phyloP scores from a whole-genome alignment of 306 rosid species.

The Vigna mungo region DNA sequence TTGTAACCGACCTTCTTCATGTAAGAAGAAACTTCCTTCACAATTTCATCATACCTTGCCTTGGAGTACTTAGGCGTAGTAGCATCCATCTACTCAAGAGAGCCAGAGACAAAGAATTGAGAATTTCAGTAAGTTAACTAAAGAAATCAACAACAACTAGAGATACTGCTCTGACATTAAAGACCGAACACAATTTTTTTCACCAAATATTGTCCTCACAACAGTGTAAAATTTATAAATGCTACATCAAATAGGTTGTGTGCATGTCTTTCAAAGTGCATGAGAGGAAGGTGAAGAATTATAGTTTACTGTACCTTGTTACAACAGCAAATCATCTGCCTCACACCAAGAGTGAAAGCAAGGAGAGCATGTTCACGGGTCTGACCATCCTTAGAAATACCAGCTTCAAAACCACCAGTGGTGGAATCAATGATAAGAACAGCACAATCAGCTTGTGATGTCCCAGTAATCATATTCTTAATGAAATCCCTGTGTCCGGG shows the following conservation, averaged over 20 bases:
- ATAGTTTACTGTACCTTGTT: slow-evolving; percentile 58
- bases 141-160: too few relatives aligned
- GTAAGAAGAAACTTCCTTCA: slow-evolving; percentile 93
- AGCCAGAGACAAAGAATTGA: neutral
- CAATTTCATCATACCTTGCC: slow-evolving; percentile 87
- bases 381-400: slow-evolving; percentile 96
- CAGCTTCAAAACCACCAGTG: slow-evolving; percentile 95
- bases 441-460: slow-evolving; percentile 93
- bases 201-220: too few relatives aligned
- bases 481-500: slow-evolving; percentile 95
- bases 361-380: slow-evolving; percentile 96
- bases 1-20: slow-evolving; percentile 93
- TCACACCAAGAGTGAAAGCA: slow-evolving; percentile 95
- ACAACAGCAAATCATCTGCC: slow-evolving; percentile 94
- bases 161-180: too few relatives aligned
- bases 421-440: slow-evolving; percentile 92
- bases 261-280: too few relatives aligned
- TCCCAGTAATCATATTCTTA: slow-evolving; percentile 93
- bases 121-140: too few relatives aligned
- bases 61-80: slow-evolving; percentile 90
- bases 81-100: slow-evolving; percentile 75
- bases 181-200: too few relatives aligned
- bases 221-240: too few relatives aligned
- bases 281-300: too few relatives aligned
- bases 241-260: too few relatives aligned